Evolutionary conservation across 2,329 filamentous ascomycete species (phyloP), one percentile per base, ranked within the genome.

Genomic region (Aphanocladium album): DNA sequence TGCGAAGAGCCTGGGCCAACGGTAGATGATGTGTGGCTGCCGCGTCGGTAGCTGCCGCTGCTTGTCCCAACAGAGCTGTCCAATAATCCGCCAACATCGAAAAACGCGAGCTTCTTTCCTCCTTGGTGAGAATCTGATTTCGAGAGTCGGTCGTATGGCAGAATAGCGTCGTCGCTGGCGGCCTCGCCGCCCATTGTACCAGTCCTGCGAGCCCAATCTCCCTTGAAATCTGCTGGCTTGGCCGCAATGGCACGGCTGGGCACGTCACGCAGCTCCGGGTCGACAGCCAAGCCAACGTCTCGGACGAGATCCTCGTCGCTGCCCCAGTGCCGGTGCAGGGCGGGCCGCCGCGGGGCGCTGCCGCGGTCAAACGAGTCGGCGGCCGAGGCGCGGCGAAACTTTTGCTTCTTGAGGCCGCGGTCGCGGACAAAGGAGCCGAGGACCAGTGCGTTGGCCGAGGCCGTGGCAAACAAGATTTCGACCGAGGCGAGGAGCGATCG

Each of bases 381-480:
- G 4, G 83, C 76, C 1, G 87, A 85, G 17, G 80, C 80, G 63
- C 85, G 82, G 58, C 88, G 88, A 76, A 90, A 97, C 70, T 91
- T 95, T 60, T 83, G 82, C 75, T 96, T 96, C 80, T 98, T 98
- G 45, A 92, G 79, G 27, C 95, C 95, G 57, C 91, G 85, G 71
- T 98, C 93, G 16, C 93, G 85, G 30, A 98, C 86, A 69, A 98
- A 98, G 0, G 93, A 96, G 14, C 93, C 93, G 2, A 99, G 83
- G 1, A 97, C 90, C 21, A 99, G 81, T 3, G 89, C 88, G 71
- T 98, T 99, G 14, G 93, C 90, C 0, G 96, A 89, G 0, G 87
- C 86, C 0, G 93, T 90, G 5, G 95, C 93, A 55, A 93, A 93
- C 1, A 98, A 81, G 8, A 98, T 89, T 71, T 99, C 95, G 19